Percentiles rank a stretch among this genome's conserved stretches.
phyloP scores from a whole-genome alignment of 768 basidiomycete species.

The Inosperma sp. region DNA sequence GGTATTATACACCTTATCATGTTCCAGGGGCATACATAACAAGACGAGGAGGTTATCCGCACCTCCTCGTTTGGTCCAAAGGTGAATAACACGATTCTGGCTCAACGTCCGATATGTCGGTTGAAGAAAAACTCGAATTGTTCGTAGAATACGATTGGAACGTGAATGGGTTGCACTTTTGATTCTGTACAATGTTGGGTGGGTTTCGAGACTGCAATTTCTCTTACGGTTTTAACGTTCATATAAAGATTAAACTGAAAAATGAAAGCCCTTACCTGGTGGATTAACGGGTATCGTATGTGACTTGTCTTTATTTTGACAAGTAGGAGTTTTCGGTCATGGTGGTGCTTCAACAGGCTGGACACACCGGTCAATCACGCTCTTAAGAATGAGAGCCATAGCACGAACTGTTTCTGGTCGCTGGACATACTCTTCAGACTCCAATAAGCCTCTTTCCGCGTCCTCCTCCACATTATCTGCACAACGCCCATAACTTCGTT shows the following conservation, averaged over 20 bases:
- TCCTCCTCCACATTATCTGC: slow-evolving; percentile 9
- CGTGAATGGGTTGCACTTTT: slow-evolving; percentile 96
- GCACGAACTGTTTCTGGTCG: slow-evolving; percentile 18
- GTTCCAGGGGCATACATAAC: too few relatives aligned
- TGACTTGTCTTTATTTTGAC: slow-evolving; percentile 58
- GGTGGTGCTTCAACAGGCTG: slow-evolving; percentile 22
- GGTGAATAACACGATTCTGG: too few relatives aligned
- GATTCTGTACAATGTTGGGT: slow-evolving; percentile 91
- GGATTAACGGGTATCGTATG: slow-evolving; percentile 76
- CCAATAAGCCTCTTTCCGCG: slow-evolving; percentile 19
- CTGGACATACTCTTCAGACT: slow-evolving; percentile 13
- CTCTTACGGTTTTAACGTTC: slow-evolving; percentile 43
- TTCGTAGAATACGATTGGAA: slow-evolving; percentile 96
- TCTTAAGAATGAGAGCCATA: neutral
- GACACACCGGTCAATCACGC: slow-evolving; percentile 14
- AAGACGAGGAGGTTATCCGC: too few relatives aligned
- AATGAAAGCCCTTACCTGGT: slow-evolving; percentile 39
- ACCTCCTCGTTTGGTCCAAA: too few relatives aligned
- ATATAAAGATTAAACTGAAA: neutral
- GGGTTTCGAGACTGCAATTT: slow-evolving; percentile 70
- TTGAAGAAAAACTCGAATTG: slow-evolving; percentile 99
- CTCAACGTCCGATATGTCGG: too few relatives aligned
- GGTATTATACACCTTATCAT: too few relatives aligned
- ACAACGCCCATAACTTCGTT: slow-evolving; percentile 32
- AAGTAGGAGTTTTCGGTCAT: slow-evolving; percentile 24